A percentile compares a stretch with the other conserved stretches of the same genome.
These are phyloP conservation scores for Phlyctochytrium arcticum DNA, from an alignment of 192 early-diverging fungal species.

Conservation along the genomic window DNA sequence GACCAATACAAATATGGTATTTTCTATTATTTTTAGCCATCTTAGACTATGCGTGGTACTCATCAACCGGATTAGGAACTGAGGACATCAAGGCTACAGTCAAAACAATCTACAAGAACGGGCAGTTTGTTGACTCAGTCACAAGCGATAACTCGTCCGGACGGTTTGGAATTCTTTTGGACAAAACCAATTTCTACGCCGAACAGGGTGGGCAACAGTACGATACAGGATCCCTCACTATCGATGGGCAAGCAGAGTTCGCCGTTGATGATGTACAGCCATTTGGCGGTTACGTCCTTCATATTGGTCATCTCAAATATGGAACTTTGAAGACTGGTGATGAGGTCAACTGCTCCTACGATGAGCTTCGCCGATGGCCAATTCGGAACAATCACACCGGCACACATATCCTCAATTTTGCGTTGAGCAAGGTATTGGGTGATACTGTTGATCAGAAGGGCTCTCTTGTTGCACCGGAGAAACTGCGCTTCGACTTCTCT, in stretches of 20 bases:
- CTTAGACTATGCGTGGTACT: neutral
- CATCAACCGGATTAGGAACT: constrained; percentile 26
- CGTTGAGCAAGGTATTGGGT: constrained; percentile 80
- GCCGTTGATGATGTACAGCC: constrained; percentile 89
- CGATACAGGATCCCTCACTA: constrained; percentile 81
- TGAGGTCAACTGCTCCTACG: constrained; percentile 74
- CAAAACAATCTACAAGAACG: constrained; percentile 72
- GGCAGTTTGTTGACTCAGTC: constrained; percentile 38
- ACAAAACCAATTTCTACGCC: constrained; percentile 97
- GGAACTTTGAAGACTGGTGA: constrained; percentile 70
- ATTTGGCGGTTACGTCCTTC: constrained; percentile 93
- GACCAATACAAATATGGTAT: constrained; percentile 81
- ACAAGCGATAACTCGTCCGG: constrained; percentile 52
- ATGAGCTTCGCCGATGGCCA: constrained; percentile 84
- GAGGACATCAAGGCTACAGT: constrained; percentile 70
- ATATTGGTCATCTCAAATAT: constrained; percentile 91
- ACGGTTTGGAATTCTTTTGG: constrained; percentile 83
- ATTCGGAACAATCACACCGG: constrained; percentile 94
- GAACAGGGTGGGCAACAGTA: constrained; percentile 95
- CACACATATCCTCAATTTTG: constrained; percentile 96
- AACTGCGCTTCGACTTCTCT: constrained; percentile 94
- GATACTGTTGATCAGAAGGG: constrained; percentile 87
- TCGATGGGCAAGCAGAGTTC: constrained; percentile 84
- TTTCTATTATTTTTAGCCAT: constrained; percentile 8
- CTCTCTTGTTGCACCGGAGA: constrained; percentile 92